Evolutionary conservation across 2,329 filamentous ascomycete species (phyloP).

Genomic region (Neoarthrinium moseri): DNA sequence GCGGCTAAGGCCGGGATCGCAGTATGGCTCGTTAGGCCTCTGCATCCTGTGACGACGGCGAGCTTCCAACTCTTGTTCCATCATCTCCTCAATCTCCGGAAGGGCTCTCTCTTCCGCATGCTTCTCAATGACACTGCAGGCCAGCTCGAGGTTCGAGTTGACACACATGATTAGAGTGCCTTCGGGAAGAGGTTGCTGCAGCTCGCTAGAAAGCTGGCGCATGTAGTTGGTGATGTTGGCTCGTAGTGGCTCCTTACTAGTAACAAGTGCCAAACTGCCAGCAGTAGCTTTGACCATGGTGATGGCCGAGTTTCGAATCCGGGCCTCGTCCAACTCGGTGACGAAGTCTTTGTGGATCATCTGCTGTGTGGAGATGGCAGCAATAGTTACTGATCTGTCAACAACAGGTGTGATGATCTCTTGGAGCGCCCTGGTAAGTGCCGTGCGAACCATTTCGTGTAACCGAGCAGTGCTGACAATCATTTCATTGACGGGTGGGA

Average conservation of each 20-base stretch:
- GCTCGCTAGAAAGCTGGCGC: slow-evolving; percentile 63
- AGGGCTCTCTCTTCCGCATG: slow-evolving; percentile 91
- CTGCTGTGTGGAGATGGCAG: slow-evolving; percentile 92
- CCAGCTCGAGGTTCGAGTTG: slow-evolving; percentile 92
- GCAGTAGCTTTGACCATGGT: slow-evolving; percentile 95
- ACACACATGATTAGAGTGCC: slow-evolving; percentile 98
- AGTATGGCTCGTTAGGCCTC: slow-evolving; percentile 79
- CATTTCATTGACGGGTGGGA: slow-evolving; percentile 79
- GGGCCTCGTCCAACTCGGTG: slow-evolving; percentile 86
- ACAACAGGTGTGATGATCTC: slow-evolving; percentile 98
- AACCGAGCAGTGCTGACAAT: slow-evolving; percentile 68
- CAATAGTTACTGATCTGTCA: slow-evolving; percentile 95
- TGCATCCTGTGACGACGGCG: slow-evolving; percentile 74
- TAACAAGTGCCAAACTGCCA: slow-evolving; percentile 92
- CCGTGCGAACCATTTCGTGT: slow-evolving; percentile 77
- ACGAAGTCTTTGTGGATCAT: slow-evolving; percentile 96
- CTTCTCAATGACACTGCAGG: slow-evolving; percentile 91
- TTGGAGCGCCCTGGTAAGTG: slow-evolving; percentile 84
- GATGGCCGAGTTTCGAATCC: slow-evolving; percentile 80
- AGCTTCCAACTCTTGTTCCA: slow-evolving; percentile 75
- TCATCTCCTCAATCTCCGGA: slow-evolving; percentile 91
- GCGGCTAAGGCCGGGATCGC: slow-evolving; percentile 76
- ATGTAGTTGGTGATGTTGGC: slow-evolving; percentile 98
- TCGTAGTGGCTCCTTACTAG: slow-evolving; percentile 92
- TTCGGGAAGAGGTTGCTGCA: slow-evolving; percentile 84